Percentiles rank a stretch among this genome's conserved stretches.
phyloP scores from a whole-genome alignment of 1,284 basidiomycete genomes.

The Pseudozyma thailandica region DNA sequence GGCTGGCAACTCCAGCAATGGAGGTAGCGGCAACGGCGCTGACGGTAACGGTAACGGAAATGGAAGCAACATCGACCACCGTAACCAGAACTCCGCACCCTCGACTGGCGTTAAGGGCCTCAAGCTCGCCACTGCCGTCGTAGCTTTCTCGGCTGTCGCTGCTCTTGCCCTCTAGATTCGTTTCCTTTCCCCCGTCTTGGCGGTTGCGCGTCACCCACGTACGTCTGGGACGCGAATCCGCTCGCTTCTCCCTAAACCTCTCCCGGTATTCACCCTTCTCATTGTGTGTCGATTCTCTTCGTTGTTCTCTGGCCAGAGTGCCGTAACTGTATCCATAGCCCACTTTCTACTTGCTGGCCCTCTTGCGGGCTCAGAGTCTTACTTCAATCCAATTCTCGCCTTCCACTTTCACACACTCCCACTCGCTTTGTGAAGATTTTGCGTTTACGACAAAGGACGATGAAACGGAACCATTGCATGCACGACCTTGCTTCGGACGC shows the following conservation, averaged over 20 bases:
- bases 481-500: not conserved
- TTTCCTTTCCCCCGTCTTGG: not conserved
- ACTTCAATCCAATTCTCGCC: not conserved
- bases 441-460: not conserved
- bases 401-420: not conserved
- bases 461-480: not conserved
- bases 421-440: not conserved
- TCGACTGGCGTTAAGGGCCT: not conserved
- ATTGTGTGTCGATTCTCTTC: not conserved
- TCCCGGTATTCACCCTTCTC: not conserved
- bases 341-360: conserved; percentile 35
- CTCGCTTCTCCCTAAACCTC: not conserved
- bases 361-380: conserved; percentile 31
- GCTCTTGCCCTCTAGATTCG: conserved; percentile 18
- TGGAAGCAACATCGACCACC: conserved; percentile 21
- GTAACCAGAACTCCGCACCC: conserved; percentile 13
- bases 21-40: conserved; percentile 8
- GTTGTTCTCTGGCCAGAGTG: not conserved
- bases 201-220: conserved; percentile 15
- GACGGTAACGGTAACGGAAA: conserved; percentile 8
- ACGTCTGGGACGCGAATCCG: conserved; percentile 10
- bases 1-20: conserved; percentile 7
- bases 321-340: conserved; percentile 44
- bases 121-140: conserved; percentile 2
- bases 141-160: conserved; percentile 8